phyloP scores from a whole-genome alignment of 495 filamentous ascomycete genomes.

The Aspergillus avenaceus region DNA sequence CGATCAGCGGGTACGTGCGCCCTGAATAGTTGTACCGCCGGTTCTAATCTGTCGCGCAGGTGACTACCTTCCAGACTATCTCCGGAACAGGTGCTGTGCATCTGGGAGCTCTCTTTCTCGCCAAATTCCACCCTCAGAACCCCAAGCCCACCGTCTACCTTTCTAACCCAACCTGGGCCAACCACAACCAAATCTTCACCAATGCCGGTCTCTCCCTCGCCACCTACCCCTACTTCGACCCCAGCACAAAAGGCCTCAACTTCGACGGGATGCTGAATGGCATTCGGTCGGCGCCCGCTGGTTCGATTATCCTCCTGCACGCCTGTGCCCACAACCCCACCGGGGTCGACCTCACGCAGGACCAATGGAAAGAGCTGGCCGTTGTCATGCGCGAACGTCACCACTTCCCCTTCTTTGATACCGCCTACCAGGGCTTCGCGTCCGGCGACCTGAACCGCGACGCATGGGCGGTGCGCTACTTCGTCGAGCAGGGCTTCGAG shows the following conservation, averaged over 20 bases:
- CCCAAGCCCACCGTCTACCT: slow-evolving; percentile 76
- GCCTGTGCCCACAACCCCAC: slow-evolving; percentile 98
- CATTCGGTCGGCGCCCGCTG: slow-evolving; percentile 63
- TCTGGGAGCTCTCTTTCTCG: slow-evolving; percentile 53
- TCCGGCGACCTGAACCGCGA: slow-evolving; percentile 83
- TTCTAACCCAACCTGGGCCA: slow-evolving; percentile 94
- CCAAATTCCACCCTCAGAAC: slow-evolving; percentile 52
- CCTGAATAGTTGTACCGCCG: no score
- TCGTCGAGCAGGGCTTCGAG: slow-evolving; percentile 93
- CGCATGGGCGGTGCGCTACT: slow-evolving; percentile 87
- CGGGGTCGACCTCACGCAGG: slow-evolving; percentile 88
- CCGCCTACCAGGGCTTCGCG: slow-evolving; percentile 96
- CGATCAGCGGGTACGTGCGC: slow-evolving; percentile 67
- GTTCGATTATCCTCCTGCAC: slow-evolving; percentile 87
- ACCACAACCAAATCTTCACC: slow-evolving; percentile 97
- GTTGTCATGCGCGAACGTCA: slow-evolving; percentile 63
- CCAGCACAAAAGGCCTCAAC: slow-evolving; percentile 83
- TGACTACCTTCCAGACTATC: slow-evolving; percentile 53
- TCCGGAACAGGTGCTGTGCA: slow-evolving; percentile 58
- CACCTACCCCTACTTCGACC: slow-evolving; percentile 89
- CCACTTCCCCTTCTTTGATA: slow-evolving; percentile 99
- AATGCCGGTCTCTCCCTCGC: slow-evolving; percentile 79
- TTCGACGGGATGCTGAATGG: slow-evolving; percentile 78
- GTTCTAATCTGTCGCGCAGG: slow-evolving; percentile 25
- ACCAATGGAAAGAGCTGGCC: slow-evolving; percentile 92